phyloP scores from a whole-genome alignment of 495 filamentous ascomycete genomes.

The Xylaria castorea region DNA sequence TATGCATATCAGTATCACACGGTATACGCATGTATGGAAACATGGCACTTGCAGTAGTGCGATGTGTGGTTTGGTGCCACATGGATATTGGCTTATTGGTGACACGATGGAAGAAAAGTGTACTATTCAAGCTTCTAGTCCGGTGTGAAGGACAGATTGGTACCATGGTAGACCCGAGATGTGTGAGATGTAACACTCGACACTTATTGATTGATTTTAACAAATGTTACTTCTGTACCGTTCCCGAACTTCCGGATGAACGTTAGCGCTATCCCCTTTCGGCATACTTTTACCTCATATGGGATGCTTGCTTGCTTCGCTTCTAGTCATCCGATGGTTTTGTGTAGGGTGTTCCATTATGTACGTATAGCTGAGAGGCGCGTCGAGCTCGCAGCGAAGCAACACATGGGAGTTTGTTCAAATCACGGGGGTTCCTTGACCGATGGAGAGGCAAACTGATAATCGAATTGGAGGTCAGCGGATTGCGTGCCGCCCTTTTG shows the following conservation, averaged over 20 bases:
- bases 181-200: neutral
- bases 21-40: neutral
- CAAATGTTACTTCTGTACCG: neutral
- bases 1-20: neutral
- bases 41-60: neutral
- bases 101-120: constrained; percentile 5
- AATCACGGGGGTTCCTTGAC: constrained; percentile 12
- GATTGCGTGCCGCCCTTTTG: neutral
- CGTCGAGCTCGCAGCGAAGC: neutral
- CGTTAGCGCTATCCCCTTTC: neutral
- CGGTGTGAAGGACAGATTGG: neutral
- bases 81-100: neutral
- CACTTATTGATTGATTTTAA: neutral
- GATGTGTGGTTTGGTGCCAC: neutral
- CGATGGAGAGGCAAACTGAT: constrained; percentile 15
- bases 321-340: constrained; percentile 4
- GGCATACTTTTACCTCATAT: constrained; percentile 10
- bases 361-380: neutral
- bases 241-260: constrained; percentile 16
- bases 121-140: neutral
- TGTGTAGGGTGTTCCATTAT: neutral
- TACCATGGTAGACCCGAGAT: constrained; percentile 5
- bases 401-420: neutral
- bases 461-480: constrained; percentile 2
- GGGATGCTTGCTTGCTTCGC: constrained; percentile 8